Percentiles rank a stretch among this genome's conserved stretches.
phyloP scores from a whole-genome alignment of 805 yeast species.

The Wickerhamomyces subpelliculosus region DNA sequence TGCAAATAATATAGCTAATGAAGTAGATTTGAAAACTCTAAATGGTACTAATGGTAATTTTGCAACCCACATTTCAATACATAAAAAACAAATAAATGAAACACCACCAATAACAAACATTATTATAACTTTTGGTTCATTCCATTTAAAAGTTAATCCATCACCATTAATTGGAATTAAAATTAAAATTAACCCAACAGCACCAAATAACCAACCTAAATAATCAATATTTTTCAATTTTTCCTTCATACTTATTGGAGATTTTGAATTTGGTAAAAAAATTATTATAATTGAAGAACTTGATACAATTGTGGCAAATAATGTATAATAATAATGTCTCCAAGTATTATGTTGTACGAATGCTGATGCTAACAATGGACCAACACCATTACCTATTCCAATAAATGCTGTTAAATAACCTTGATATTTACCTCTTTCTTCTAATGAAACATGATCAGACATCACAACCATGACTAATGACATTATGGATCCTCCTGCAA shows the following conservation, averaged over 20 bases:
- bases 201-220: conserved; percentile 17
- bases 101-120: conserved; percentile 37
- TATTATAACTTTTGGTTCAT: conserved; percentile 33
- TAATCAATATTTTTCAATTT: neutral
- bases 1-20: conserved; percentile 28
- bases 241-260: neutral
- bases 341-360: conserved; percentile 31
- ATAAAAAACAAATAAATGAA: conserved; percentile 34
- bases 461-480: conserved; percentile 46
- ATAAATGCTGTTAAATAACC: conserved; percentile 46
- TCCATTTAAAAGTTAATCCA: conserved; percentile 53
- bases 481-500: conserved; percentile 48
- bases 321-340: conserved; percentile 32
- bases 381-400: conserved; percentile 46
- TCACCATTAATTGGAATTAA: conserved; percentile 56
- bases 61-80: conserved; percentile 39
- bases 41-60: conserved; percentile 50
- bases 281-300: conserved; percentile 37
- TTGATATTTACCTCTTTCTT: conserved; percentile 49
- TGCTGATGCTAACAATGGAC: conserved; percentile 49
- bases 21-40: conserved; percentile 31
- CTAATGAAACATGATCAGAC: conserved; percentile 47
- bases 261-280: neutral
- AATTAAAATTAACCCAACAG: conserved; percentile 41
- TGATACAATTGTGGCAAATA: conserved; percentile 35